Evolutionary conservation across 208 protist genomes (phyloP), one percentile per base, ranked within the genome.

Genomic region (Wallacemonas sp.): DNA sequence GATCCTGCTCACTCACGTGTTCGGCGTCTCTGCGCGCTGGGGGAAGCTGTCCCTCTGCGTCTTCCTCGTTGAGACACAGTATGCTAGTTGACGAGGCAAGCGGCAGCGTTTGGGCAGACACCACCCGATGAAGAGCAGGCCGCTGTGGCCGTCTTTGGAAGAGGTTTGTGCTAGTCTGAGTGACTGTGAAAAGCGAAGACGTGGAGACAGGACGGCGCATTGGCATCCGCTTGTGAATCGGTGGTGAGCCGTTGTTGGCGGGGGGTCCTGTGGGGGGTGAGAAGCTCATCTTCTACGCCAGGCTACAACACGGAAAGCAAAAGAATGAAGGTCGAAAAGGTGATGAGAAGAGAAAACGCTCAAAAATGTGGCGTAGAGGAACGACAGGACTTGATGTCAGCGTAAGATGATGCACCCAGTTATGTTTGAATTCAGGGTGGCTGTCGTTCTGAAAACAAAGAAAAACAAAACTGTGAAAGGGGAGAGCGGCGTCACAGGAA

Each of bases 141-240:
- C 69, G 74, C 38, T 66, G 41, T 14, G 69, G 61, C 3, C 61
- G 69, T 30, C 74, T 55, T 14, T 70, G 59, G 30, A 80, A 75
- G 30, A 64, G 38, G 61, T 75, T 75, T 9, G 62, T 66, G 19
- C 46, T 65, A 0, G 39, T 62, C 26, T 62, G 34, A 4, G 56
- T 49, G 26, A 49, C 24, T 11, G 39, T 62, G 38, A 58, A 58
- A 9, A 58, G 51, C 12, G 51, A 58, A 2, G 51, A 42, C 0
- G 30, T 22, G 3, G 51, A 58, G 51, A 21, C 24, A n/a, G 51
- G 51, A 6, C 51, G 51, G 24, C 51, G 51, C 51, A 58, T 19
- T 14, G 51, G 30, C 51, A 58, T 58, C 6, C 28, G 51, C n/a
- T 58, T 58, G 51, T 58, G 51, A 33, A 58, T 42, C 24, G 51